phyloP scores from a whole-genome alignment of 441 rosid species.

The Corymbia calophylla region DNA sequence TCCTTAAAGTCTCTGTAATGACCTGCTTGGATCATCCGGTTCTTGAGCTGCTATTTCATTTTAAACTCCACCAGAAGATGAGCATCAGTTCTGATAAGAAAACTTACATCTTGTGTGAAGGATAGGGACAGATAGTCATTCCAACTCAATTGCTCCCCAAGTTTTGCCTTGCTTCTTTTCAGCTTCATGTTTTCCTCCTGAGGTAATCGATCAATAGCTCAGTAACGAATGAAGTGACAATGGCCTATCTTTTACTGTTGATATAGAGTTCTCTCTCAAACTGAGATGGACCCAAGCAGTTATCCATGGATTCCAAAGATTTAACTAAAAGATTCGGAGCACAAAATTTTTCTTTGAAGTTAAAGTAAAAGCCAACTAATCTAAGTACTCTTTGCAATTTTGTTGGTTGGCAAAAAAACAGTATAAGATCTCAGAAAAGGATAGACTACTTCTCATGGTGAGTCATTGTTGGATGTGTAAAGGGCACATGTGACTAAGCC shows the following conservation, averaged over 20 bases:
- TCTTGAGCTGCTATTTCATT: background rate
- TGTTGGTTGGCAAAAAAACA: background rate
- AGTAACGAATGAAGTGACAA: background rate
- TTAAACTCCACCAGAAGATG: background rate
- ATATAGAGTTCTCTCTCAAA: background rate
- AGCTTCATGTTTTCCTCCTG: slow-evolving; percentile 88
- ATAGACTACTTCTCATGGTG: background rate
- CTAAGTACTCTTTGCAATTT: background rate
- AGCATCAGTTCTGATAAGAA: background rate
- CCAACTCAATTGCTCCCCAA: slow-evolving; percentile 63
- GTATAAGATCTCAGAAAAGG: background rate
- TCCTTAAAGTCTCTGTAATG: slow-evolving; percentile 79
- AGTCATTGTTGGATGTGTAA: background rate
- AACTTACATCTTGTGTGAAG: slow-evolving; percentile 72
- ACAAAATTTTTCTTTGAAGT: background rate
- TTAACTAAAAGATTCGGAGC: background rate
- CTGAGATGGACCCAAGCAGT: background rate
- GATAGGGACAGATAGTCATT: slow-evolving; percentile 73
- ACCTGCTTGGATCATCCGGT: slow-evolving; percentile 38
- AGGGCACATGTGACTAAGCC: background rate
- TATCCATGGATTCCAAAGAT: background rate
- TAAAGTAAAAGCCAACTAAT: background rate
- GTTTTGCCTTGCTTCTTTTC: slow-evolving; percentile 52
- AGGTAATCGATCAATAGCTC: background rate
- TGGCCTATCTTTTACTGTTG: background rate